Base-by-base conservation (phyloP, 1,284 basidiomycete species). In the Caloboletus firmus region DNA sequence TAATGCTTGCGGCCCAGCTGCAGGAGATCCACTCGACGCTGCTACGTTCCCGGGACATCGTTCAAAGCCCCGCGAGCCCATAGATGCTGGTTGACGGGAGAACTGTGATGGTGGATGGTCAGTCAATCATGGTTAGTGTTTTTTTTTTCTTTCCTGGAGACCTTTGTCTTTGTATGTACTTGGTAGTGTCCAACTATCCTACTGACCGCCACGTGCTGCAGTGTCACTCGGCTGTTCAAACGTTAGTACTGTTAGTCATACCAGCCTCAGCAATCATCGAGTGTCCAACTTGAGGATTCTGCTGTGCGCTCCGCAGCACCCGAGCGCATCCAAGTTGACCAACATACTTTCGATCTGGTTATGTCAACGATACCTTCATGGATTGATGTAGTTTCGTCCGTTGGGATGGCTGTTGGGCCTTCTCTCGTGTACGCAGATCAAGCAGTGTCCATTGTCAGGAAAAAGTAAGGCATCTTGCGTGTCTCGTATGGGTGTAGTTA, bases 371-470 rank as follows among this genome's bases (percentile, higher is more conserved):
- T 57, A 37, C 52, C 75, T 36, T 57, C 67, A 61, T 81, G 79
- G 79, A 49, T 82, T 18, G 69, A 75, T 11, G 68, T 67, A 3
- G 42, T 73, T 26, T 74, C 76, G 36, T 79, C 80, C 9, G 54
- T 79, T 24, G 80, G 76, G 39, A 82, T 82, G 82, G 82, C 82
- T 26, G 63, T 83, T 20, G 83, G 76, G 0, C 81, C 82, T 5
- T 79, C 83, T 5, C 72, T 84, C 64, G 89, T 92, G 11, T 93
- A 93, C 62, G 85, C 81, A 32, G 91, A 92, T 72, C 90, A 93
- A 69, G 83, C 87, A 4, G 70, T 76, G 50, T 90, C 86, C 20
- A 90, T 90, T 46, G 71, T 90, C 51, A 81, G 79, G 50, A 89
- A 87, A 74, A 85, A 82, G 88, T 81, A 55, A 55, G 74, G 64